phyloP scores from a whole-genome alignment of 2,329 filamentous ascomycete genomes.

The Talaromyces sp. region DNA sequence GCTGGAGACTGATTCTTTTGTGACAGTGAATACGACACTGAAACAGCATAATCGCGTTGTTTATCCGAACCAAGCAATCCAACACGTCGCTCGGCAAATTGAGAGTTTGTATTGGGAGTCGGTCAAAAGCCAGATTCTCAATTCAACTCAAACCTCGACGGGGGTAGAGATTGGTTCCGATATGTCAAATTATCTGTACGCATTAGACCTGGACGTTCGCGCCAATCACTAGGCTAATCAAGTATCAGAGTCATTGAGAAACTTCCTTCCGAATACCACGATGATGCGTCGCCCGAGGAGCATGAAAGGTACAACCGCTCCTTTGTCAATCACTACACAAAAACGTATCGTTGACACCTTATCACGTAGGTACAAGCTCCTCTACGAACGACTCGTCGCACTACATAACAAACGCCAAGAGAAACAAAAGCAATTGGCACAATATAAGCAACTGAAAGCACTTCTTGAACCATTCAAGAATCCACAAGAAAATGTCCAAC shows the following conservation, averaged over 20 bases:
- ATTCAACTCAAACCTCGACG: constrained; percentile 23
- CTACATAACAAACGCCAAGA: constrained; percentile 46
- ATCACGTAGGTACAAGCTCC: constrained; percentile 35
- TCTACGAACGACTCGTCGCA: constrained; percentile 43
- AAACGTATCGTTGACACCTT: constrained; percentile 26
- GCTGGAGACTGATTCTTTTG: constrained; percentile 10
- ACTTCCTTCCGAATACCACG: constrained; percentile 36
- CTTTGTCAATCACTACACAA: constrained; percentile 21
- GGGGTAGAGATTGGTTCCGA: constrained; percentile 39
- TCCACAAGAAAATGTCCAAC: constrained; percentile 51
- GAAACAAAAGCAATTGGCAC: constrained; percentile 45
- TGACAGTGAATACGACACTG: constrained; percentile 49
- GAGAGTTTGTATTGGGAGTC: constrained; percentile 54
- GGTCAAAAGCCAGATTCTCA: constrained; percentile 36
- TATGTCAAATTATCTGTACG: constrained; percentile 38
- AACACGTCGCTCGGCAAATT: constrained; percentile 55
- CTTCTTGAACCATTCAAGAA: constrained; percentile 50
- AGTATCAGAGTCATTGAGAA: constrained; percentile 37
- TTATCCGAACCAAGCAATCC: constrained; percentile 53
- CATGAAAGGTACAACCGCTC: constrained; percentile 21
- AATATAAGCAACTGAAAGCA: constrained; percentile 44
- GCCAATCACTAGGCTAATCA: background rate
- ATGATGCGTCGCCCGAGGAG: constrained; percentile 31
- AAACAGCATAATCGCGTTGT: constrained; percentile 52
- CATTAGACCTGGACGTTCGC: no score